These are phyloP conservation scores for Colletotrichum sp. DNA, from an alignment of 2,329 filamentous ascomycete genomes.

Conservation along the genomic window DNA sequence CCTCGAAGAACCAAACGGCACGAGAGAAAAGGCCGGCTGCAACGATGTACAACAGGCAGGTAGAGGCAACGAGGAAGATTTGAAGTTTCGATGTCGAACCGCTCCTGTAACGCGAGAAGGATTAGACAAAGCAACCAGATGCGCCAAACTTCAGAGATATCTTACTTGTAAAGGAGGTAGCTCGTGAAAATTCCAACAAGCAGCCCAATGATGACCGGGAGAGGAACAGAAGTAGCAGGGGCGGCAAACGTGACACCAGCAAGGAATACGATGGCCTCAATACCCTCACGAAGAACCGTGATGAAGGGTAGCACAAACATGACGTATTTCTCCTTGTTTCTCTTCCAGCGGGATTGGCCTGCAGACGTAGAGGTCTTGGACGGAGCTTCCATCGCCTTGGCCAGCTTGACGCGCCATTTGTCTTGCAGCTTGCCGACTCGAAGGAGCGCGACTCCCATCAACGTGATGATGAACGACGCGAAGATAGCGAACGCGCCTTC, in stretches of 20 bases:
- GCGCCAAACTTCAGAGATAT: constrained; percentile 10
- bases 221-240: constrained; percentile 77
- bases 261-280: constrained; percentile 87
- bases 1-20: constrained; percentile 77
- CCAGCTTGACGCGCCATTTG: constrained; percentile 87
- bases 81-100: constrained; percentile 58
- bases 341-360: constrained; percentile 49
- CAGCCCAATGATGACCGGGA: constrained; percentile 79
- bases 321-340: constrained; percentile 76
- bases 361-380: not conserved
- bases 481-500: constrained; percentile 82
- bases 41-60: constrained; percentile 84
- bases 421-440: constrained; percentile 83
- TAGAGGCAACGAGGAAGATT: constrained; percentile 81
- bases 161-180: constrained; percentile 79
- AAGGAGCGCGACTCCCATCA: constrained; percentile 81
- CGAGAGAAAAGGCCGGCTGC: constrained; percentile 83
- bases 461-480: constrained; percentile 79
- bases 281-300: constrained; percentile 82
- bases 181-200: constrained; percentile 71
- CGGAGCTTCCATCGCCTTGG: constrained; percentile 59
- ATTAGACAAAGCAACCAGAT: not conserved
- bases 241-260: constrained; percentile 83
- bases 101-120: constrained; percentile 32
- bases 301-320: constrained; percentile 89